Base-by-base conservation (phyloP, 345 rosid species). In the Mangifera indica region DNA sequence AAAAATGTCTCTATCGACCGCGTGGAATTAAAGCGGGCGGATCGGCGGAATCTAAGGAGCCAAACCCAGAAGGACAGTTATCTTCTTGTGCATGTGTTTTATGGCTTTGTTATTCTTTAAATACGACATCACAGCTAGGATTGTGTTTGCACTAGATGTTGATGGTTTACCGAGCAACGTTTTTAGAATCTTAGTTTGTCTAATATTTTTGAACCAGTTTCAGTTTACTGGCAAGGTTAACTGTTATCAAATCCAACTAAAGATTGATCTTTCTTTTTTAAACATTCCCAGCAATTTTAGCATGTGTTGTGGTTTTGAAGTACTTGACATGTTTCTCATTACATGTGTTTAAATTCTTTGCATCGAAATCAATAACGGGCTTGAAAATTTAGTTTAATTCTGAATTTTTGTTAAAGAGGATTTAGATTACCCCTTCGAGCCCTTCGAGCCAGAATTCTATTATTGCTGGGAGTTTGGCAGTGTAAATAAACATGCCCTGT, bases 31-130 rank as follows among this genome's bases (percentile, higher is more conserved):
- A 20, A 71, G 55, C 80, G 73, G 10, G 37, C 52, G 72, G 13
- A 69, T 62, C 77, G 85, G 71, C 82, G 78, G 84, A 74, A 76
- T 81, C 76, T 60, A 26, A 44, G 87, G 84, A 51, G 56, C 29
- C 14, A 68, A 60, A 42, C 51, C 52, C 53, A 24, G 25, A 55
- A 57, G 45, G 32, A 71, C 56, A 21, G 29, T 70, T 34, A 20
- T 63, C 21, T 56, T 9, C n/a, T 6, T 14, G 6, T 37, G 8
- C 7, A 1, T 20, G 52, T 42, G 55, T 60, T 81, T 72, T 22
- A 34, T 70, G 83, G 69, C 85, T 69, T 53, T 71, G 85, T 80
- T 61, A 69, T n/a, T 76, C 67, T 65, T 49, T 57, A 25, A 63
- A 14, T 42, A 26, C 46, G 71, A 69, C 57, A 34, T 57, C 42